A percentile compares a stretch with the other conserved stretches of the same genome.
Conservation (phyloP, 2,329 filamentous ascomycete genomes). For the Allantophomopsis cytisporea region DNA sequence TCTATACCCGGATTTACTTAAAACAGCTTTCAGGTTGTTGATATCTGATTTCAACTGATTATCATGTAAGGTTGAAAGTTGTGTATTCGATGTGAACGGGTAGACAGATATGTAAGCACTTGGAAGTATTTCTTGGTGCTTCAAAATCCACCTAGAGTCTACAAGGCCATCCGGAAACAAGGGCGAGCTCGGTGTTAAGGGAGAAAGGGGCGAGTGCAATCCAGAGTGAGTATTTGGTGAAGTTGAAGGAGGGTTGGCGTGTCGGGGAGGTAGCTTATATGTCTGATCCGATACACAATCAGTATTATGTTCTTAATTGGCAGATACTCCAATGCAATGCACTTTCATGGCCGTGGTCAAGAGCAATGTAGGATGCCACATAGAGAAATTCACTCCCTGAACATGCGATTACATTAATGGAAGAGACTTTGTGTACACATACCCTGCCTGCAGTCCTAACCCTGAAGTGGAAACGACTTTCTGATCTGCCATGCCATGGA, state of each 20-base stretch:
- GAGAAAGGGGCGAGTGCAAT: constrained; percentile 84
- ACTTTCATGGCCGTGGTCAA: too few species aligned
- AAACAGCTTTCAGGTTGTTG: constrained; percentile 55
- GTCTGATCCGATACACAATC: constrained; percentile 23
- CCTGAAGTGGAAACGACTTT: constrained; percentile 41
- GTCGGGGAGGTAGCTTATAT: constrained; percentile 39
- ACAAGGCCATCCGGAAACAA: constrained; percentile 86
- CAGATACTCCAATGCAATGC: too few species aligned
- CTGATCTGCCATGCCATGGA: constrained; percentile 52
- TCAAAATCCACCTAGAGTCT: constrained; percentile 69
- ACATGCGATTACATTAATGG: background rate
- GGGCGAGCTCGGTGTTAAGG: constrained; percentile 67
- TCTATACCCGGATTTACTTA: constrained; percentile 61
- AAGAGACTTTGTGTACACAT: constrained; percentile 21
- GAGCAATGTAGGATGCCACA: too few species aligned
- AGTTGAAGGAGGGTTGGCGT: constrained; percentile 33
- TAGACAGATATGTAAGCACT: constrained; percentile 75
- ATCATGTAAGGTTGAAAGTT: constrained; percentile 66
- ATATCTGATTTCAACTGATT: constrained; percentile 83
- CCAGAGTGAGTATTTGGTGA: constrained; percentile 24
- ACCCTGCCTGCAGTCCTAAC: constrained; percentile 71
- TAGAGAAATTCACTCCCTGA: too few species aligned
- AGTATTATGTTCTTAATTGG: background rate
- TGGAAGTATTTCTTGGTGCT: constrained; percentile 77
- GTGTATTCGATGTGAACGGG: constrained; percentile 56